Percentiles rank a stretch among this genome's conserved stretches.
Evolutionary conservation across 495 filamentous ascomycete species (phyloP).

Genomic region (Daldinia loculata): DNA sequence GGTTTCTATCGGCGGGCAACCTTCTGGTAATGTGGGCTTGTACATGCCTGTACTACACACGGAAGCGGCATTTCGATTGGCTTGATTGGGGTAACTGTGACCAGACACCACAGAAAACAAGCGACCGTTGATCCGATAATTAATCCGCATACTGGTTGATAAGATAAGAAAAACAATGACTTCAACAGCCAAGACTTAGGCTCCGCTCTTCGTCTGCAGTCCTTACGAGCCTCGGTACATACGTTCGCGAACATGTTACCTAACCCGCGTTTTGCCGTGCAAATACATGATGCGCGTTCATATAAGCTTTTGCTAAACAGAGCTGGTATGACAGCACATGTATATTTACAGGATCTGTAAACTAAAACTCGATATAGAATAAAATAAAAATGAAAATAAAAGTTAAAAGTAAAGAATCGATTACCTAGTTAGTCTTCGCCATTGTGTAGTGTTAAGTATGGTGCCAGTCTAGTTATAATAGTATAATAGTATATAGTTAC

Average conservation of each 20-base stretch:
- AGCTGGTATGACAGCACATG: too few species aligned
- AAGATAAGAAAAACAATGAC: conserved; percentile 43
- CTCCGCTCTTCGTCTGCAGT: not conserved
- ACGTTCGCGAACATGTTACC: not conserved
- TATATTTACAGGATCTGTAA: too few species aligned
- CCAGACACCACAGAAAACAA: conserved; percentile 1
- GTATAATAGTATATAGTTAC: too few species aligned
- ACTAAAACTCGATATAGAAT: not conserved
- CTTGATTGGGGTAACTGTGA: conserved; percentile 13
- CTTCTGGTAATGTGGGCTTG: conserved; percentile 29
- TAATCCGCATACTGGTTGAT: conserved; percentile 38
- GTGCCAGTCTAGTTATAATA: not conserved
- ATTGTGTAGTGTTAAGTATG: not conserved
- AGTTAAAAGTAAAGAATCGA: too few species aligned
- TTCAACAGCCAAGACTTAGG: conserved; percentile 17
- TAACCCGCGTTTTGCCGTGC: conserved; percentile 1
- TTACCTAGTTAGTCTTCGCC: too few species aligned
- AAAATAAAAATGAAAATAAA: not conserved
- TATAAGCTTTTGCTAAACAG: not conserved
- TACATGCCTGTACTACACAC: conserved; percentile 5
- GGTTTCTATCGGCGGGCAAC: conserved; percentile 38
- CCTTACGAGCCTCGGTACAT: conserved; percentile 29
- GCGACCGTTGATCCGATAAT: conserved; percentile 34
- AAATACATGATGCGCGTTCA: not conserved
- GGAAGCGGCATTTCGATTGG: conserved; percentile 20